These are phyloP conservation scores for Populus simonii DNA, from an alignment of 345 rosid species.

Conservation along the genomic window DNA sequence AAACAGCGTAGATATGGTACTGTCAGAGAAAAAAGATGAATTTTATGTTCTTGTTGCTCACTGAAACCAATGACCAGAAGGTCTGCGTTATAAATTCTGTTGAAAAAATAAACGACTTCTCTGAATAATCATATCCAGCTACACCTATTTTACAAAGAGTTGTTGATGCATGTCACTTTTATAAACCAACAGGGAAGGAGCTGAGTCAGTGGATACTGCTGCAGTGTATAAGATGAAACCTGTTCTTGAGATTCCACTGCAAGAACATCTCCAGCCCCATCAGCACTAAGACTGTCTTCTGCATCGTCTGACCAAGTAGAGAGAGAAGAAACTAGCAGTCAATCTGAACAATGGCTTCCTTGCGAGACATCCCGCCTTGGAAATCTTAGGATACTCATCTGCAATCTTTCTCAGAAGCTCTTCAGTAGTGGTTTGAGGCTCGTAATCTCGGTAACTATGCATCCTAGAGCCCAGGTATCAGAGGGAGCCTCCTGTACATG, in stretches of 20 bases:
- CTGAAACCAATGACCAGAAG: neutral
- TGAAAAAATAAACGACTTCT: no score
- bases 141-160: neutral
- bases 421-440: slow-evolving; percentile 28
- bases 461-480: slow-evolving; percentile 89
- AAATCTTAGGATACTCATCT: slow-evolving; percentile 47
- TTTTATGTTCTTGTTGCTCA: neutral
- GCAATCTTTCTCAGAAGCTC: slow-evolving; percentile 57
- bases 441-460: slow-evolving; percentile 53
- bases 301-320: neutral
- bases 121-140: no score
- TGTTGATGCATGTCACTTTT: neutral
- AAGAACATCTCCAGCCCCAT: neutral
- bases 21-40: no score
- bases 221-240: neutral
- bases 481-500: slow-evolving; percentile 51
- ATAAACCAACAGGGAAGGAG: no score
- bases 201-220: neutral
- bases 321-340: slow-evolving; percentile 38
- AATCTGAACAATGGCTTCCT: slow-evolving; percentile 54
- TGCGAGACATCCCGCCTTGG: slow-evolving; percentile 55
- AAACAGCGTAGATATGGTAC: no score
- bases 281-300: neutral
- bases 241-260: neutral
- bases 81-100: neutral